These are phyloP conservation scores for Neckera pumila DNA, from an alignment of 225 moss, liverwort and hornwort species.

Conservation along the genomic window DNA sequence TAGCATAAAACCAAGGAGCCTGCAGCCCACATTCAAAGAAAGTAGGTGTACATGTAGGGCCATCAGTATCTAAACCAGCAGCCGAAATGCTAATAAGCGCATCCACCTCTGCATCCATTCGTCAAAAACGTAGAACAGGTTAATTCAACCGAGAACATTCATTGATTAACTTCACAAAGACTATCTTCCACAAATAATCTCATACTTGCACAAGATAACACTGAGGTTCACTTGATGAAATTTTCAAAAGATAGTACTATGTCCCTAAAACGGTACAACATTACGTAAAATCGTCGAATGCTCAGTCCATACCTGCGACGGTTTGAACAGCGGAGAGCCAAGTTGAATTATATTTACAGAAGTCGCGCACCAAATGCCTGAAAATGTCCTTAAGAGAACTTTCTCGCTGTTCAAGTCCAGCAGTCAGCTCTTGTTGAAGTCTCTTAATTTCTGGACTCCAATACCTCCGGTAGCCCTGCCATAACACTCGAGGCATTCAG, in stretches of 20 bases:
- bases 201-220: not conserved
- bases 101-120: conserved; percentile 74
- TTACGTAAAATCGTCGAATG: not conserved
- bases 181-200: not conserved
- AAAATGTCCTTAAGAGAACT: conserved; percentile 68
- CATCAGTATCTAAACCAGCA: conserved; percentile 45
- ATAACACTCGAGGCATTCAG: not conserved
- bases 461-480: conserved; percentile 79
- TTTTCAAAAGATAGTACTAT: not conserved
- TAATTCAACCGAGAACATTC: not conserved
- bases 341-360: conserved; percentile 59
- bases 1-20: conserved; percentile 44
- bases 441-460: conserved; percentile 87
- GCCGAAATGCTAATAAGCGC: conserved; percentile 80
- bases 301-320: conserved; percentile 58
- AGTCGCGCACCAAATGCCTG: conserved; percentile 62
- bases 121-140: not conserved
- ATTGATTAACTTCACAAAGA: not conserved
- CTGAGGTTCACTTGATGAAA: not conserved
- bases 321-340: conserved; percentile 75
- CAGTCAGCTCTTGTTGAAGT: conserved; percentile 54
- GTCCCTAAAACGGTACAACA: not conserved
- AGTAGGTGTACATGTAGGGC: conserved; percentile 66
- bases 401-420: conserved; percentile 78
- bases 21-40: conserved; percentile 15